Evolutionary conservation across 1,284 basidiomycete species (phyloP).

Genomic region (Cerioporus squamosus): DNA sequence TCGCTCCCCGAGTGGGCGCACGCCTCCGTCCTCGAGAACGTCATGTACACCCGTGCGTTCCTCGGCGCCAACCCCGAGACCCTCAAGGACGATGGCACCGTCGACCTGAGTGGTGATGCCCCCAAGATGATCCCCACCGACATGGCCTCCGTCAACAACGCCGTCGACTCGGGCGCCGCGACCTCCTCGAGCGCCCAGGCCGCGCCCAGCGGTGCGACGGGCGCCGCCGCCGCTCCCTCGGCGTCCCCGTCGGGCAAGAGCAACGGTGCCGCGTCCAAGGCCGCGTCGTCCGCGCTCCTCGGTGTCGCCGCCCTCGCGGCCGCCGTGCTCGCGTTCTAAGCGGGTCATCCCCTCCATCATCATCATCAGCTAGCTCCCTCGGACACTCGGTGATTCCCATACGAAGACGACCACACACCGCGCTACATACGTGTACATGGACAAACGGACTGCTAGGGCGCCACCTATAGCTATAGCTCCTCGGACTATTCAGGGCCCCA

Average conservation of each 20-base stretch:
- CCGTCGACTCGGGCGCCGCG: slow-evolving; percentile 33
- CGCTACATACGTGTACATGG: slow-evolving; percentile 12
- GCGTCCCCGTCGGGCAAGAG: slow-evolving; percentile 30
- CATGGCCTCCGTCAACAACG: slow-evolving; percentile 43
- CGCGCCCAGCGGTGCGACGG: slow-evolving; percentile 32
- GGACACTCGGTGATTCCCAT: slow-evolving; percentile 2
- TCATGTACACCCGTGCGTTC: slow-evolving; percentile 53
- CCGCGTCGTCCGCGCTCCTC: slow-evolving; percentile 54
- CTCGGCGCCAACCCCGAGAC: slow-evolving; percentile 64
- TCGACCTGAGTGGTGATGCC: slow-evolving; percentile 53
- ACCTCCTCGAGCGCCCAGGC: slow-evolving; percentile 27
- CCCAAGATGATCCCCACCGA: slow-evolving; percentile 65
- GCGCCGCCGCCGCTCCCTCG: slow-evolving; percentile 33
- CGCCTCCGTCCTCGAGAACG: slow-evolving; percentile 42
- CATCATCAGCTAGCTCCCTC: background rate
- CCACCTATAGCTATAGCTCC: slow-evolving; percentile 24
- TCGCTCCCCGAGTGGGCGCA: slow-evolving; percentile 59
- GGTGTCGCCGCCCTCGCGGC: slow-evolving; percentile 54
- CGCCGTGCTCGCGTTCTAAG: slow-evolving; percentile 61
- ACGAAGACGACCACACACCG: slow-evolving; percentile 3
- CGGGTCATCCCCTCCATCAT: slow-evolving; percentile 4
- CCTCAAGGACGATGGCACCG: slow-evolving; percentile 51
- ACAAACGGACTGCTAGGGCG: slow-evolving; percentile 17
- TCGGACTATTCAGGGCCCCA: slow-evolving; percentile 23
- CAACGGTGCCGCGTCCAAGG: slow-evolving; percentile 53